These are phyloP conservation scores for Linnemannia zychae DNA, from an alignment of 192 early-diverging fungal species.

Conservation along the genomic window DNA sequence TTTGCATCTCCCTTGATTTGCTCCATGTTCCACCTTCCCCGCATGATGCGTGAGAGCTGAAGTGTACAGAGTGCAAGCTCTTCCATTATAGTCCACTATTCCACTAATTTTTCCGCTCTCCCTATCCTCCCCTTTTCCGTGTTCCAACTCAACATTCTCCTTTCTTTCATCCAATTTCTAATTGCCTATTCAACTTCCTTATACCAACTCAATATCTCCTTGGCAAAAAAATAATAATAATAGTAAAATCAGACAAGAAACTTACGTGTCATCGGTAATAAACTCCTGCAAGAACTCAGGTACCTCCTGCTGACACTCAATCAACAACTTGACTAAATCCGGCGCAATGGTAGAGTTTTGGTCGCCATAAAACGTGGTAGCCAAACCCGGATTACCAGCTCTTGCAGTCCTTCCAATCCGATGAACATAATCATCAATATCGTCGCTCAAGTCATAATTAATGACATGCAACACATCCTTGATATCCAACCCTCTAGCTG, in stretches of 20 bases:
- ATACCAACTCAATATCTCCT: background rate
- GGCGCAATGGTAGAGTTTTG: slow-evolving; percentile 57
- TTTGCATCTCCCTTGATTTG: background rate
- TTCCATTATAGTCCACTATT: background rate
- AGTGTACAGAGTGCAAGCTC: background rate
- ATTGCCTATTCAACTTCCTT: background rate
- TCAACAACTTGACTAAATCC: slow-evolving; percentile 63
- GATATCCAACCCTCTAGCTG: slow-evolving; percentile 89
- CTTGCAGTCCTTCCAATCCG: slow-evolving; percentile 82
- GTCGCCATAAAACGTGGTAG: slow-evolving; percentile 70
- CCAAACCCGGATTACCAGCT: slow-evolving; percentile 71
- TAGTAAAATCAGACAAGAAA: background rate
- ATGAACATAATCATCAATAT: slow-evolving; percentile 92
- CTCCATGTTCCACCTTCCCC: background rate
- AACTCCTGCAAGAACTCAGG: slow-evolving; percentile 64
- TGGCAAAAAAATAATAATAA: background rate
- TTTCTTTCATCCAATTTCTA: background rate
- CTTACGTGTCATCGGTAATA: slow-evolving; percentile 17
- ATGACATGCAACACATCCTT: slow-evolving; percentile 88
- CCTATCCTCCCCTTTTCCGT: background rate
- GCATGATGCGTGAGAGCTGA: background rate
- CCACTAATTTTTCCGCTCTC: background rate
- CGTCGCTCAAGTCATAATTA: slow-evolving; percentile 86
- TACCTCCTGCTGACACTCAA: slow-evolving; percentile 69
- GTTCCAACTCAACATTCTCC: background rate